A percentile compares a stretch with the other conserved stretches of the same genome.
phyloP scores from a whole-genome alignment of 768 basidiomycete genomes.

The Mycena metata region DNA sequence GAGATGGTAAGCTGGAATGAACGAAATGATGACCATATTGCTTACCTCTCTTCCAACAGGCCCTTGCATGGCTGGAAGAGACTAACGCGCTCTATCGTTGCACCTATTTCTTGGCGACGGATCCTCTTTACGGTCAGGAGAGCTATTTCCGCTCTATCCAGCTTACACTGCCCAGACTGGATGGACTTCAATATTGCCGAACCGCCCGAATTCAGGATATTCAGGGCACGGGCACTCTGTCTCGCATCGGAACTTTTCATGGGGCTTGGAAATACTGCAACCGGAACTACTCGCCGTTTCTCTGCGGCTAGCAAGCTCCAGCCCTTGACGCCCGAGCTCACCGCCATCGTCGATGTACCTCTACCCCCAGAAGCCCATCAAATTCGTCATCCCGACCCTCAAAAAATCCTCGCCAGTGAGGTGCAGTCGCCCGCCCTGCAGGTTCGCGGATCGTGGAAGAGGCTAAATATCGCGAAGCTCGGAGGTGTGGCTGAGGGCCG shows the following conservation, averaged over 20 bases:
- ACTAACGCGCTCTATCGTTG: conserved; percentile 17
- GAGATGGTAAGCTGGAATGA: conserved; percentile 11
- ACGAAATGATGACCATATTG: neutral
- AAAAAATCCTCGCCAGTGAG: conserved; percentile 29
- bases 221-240: conserved; percentile 43
- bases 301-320: conserved; percentile 31
- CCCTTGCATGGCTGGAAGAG: conserved; percentile 29
- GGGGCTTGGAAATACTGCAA: conserved; percentile 51
- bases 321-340: conserved; percentile 9
- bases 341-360: conserved; percentile 12
- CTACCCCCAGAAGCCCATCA: conserved; percentile 25
- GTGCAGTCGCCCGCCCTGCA: conserved; percentile 42
- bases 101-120: neutral
- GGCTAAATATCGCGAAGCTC: conserved; percentile 41
- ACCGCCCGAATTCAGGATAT: conserved; percentile 38
- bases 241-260: conserved; percentile 45
- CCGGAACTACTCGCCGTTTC: conserved; percentile 47
- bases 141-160: neutral
- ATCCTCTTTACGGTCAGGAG: conserved; percentile 13
- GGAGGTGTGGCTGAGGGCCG: conserved; percentile 35
- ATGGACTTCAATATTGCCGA: conserved; percentile 19
- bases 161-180: conserved; percentile 16
- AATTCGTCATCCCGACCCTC: conserved; percentile 47
- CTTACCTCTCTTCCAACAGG: conserved; percentile 1
- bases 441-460: conserved; percentile 53